phyloP scores from a whole-genome alignment of 2,329 filamentous ascomycete genomes.

The Microcyclosporella mali region DNA sequence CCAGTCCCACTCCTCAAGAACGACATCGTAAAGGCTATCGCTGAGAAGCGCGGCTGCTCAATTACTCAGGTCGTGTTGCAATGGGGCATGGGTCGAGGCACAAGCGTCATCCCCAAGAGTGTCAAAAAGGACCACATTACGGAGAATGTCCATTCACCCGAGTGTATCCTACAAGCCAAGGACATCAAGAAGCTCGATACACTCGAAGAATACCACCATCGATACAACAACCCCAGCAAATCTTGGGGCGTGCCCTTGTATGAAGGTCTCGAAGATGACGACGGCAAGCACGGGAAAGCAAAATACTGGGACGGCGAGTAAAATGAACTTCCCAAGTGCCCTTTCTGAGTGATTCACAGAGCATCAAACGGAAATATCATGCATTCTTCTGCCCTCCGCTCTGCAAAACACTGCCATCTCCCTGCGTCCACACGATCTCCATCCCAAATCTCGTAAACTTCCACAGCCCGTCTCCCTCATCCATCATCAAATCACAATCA shows the following conservation, averaged over 20 bases:
- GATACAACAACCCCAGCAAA: constrained; percentile 24
- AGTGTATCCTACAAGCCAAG: constrained; percentile 34
- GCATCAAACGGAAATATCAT: no score
- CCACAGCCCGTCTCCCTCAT: constrained; percentile 30
- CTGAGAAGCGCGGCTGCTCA: constrained; percentile 57
- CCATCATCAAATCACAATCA: constrained; percentile 27
- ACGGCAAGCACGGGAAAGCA: constrained; percentile 21
- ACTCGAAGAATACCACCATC: constrained; percentile 25
- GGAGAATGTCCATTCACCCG: constrained; percentile 28
- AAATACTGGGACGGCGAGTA: not conserved
- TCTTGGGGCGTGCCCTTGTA: constrained; percentile 34
- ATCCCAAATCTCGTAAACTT: constrained; percentile 31
- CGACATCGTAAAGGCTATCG: constrained; percentile 57
- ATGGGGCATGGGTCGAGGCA: constrained; percentile 51
- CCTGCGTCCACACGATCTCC: constrained; percentile 30
- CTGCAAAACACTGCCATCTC: constrained; percentile 17
- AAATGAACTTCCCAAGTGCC: no score
- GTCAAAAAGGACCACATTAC: constrained; percentile 34
- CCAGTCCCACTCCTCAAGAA: constrained; percentile 43
- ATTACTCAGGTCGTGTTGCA: constrained; percentile 50
- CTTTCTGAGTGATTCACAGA: no score
- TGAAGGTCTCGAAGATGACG: constrained; percentile 37
- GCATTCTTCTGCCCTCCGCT: no score
- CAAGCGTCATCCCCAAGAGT: constrained; percentile 47
- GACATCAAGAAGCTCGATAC: constrained; percentile 35